Base-by-base conservation (phyloP, 176 grass and related monocot species). In the Aegilops bicornis region DNA sequence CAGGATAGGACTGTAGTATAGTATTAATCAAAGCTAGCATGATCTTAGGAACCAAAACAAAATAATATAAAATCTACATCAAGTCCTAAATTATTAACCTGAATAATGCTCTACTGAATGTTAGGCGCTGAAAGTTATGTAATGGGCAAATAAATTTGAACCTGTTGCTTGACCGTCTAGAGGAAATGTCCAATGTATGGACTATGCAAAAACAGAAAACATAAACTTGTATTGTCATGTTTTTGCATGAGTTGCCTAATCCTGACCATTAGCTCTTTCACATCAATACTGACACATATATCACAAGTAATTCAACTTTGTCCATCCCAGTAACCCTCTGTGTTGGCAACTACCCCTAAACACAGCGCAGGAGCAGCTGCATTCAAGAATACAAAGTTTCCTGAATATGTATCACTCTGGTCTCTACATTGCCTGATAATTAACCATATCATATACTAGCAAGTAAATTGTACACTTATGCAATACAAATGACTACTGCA, bases 1-100 rank as follows among this genome's bases (percentile, higher is more conserved):
- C 69, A 70, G 29, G 62, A 70, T 25, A 70, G 37, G 78, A 63
- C 33, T 7, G 39, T 22, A 32, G 42, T 79, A 79, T 16, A 31
- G 30, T 31, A 60, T 35, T 83, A 68, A 13, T 74, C 27, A 23
- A 61, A 90, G n/a, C 2, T 60, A 84, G 45, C 80, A 79, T 79
- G 79, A 59, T 79, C 43, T 36, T 36, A 45, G 24, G 43, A 45
- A 13, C 3, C 11, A 8, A 13, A 22, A 72, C 35, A 24, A 6
- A 71, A n/a, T 23, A 29, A 27, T 20, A 42, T 52, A 8, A 73
- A 73, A 47, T 47, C 3, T 36, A 43, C 74, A 83, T 66, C 40
- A 79, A 33, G 62, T n/a, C 66, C 19, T 66, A 79, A 67, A 43
- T 48, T 33, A 36, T 78, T 39, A 33, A 85, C 61, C 35, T 19